Evolutionary conservation across 148 eudicot genomes (phyloP).

Genomic region (Selenicereus undatus): DNA sequence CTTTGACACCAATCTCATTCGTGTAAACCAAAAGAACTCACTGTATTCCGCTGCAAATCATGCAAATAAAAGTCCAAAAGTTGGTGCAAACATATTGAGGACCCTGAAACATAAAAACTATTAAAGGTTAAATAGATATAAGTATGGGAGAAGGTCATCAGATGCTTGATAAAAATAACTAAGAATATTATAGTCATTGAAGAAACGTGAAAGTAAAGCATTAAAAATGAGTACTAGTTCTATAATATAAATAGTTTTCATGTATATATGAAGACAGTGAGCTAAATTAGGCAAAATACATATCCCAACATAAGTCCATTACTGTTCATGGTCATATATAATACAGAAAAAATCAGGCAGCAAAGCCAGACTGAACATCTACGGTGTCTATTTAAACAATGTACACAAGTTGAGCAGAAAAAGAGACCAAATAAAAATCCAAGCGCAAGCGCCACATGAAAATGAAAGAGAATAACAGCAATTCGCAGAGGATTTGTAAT

Average conservation of each 20-base stretch:
- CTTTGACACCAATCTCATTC: background rate
- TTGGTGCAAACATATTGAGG: conserved; percentile 92
- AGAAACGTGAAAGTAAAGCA: background rate
- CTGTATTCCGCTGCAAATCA: conserved; percentile 92
- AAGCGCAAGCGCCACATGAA: background rate
- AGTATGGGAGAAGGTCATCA: background rate
- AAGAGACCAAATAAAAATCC: background rate
- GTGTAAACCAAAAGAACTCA: conserved; percentile 39
- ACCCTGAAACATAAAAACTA: conserved; percentile 49
- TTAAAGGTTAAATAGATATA: conserved; percentile 8
- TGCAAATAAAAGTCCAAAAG: conserved; percentile 90
- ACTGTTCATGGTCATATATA: background rate
- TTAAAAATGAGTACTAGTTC: background rate
- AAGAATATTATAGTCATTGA: background rate
- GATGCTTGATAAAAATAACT: background rate
- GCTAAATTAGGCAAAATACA: background rate
- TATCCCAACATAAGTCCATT: too few relatives aligned
- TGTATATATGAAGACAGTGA: background rate
- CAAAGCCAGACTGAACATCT: background rate
- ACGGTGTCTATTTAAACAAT: background rate
- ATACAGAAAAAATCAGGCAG: background rate
- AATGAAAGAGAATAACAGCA: background rate
- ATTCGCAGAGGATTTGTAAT: background rate
- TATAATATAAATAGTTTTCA: background rate
- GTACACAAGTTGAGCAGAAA: background rate